phyloP scores from a whole-genome alignment of 345 rosid genomes.

The Acer yangbiense region DNA sequence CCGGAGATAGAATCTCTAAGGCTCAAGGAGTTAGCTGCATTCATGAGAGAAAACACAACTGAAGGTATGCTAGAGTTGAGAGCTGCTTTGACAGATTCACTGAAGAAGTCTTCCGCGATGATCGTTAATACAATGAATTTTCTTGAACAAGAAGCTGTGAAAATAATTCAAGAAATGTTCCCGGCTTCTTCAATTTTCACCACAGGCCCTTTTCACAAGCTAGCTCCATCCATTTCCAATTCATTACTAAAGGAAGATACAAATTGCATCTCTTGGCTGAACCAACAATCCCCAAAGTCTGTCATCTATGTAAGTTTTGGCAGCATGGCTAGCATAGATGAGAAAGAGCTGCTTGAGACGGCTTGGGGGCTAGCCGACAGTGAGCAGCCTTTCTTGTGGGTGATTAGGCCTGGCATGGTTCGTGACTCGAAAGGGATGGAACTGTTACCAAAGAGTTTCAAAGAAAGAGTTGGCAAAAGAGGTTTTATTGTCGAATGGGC shows the following conservation, averaged over 20 bases:
- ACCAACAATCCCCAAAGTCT: slow-evolving; percentile 20
- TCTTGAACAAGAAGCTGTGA: slow-evolving; percentile 23
- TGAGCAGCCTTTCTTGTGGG: slow-evolving; percentile 37
- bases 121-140: slow-evolving; percentile 28
- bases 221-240: slow-evolving; percentile 14
- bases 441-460: slow-evolving; percentile 15
- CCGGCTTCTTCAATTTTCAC: slow-evolving; percentile 14
- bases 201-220: slow-evolving; percentile 30
- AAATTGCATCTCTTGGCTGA: slow-evolving; percentile 31
- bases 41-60: not conserved
- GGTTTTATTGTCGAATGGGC: slow-evolving; percentile 39
- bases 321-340: slow-evolving; percentile 29
- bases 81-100: not conserved
- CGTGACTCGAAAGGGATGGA: slow-evolving; percentile 13
- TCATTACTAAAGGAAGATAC: slow-evolving; percentile 22
- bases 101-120: slow-evolving; percentile 23
- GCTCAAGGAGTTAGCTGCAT: slow-evolving; percentile 19
- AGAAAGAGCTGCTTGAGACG: slow-evolving; percentile 25
- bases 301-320: slow-evolving; percentile 36
- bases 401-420: slow-evolving; percentile 27
- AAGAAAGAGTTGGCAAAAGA: slow-evolving; percentile 15
- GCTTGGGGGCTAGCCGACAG: slow-evolving; percentile 34
- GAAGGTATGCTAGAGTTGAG: not conserved
- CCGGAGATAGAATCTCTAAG: slow-evolving; percentile 16
- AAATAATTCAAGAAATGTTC: slow-evolving; percentile 8